Base-by-base conservation (phyloP, 2,329 filamentous ascomycete species). In the Verticillium zaregamsianum region DNA sequence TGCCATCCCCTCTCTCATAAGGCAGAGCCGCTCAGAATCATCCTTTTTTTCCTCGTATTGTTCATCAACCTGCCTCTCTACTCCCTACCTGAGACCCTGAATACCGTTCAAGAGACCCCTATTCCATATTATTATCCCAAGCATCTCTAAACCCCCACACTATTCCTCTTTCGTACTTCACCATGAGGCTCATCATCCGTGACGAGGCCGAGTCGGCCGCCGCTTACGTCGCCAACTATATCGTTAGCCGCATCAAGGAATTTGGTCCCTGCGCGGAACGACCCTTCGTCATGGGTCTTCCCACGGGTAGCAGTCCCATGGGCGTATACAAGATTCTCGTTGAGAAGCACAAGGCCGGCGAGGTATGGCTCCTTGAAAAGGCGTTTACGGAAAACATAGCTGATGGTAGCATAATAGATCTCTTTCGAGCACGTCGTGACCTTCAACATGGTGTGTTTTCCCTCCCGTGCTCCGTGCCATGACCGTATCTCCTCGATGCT, bases 401-500 rank as follows among this genome's bases (percentile, higher is more conserved):
- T 23, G 45, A 23, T 52, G 7, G 11, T 58, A 25, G 76, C 62
- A 70, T 45, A 70, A 67, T 72, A 91, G 72, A 88, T 96, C 70
- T 94, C 91, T 1, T 96, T 96, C 74, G 88, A 89, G 71, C 86
- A 96, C 89, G 91, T 96, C 70, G 85, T 95, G 72, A 96, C 92
- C 31, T 96, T 96, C 82, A 95, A 95, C 77, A 95, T 95, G 92
- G 88, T 90, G 82, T 62, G 78, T 66, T 49, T 3, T 20, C 3
- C 31, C 14, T 37, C 20, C 63, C 23, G 9, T 12, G 31, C 39
- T 49, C 58, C 61, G 57, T 25, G 37, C 25, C 23, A n/a, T 55
- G 2, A 8, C 0, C n/a, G 33, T 31, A 55, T 40, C 17, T 40
- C 6, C 12, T 57, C 33, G 33, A 28, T 49, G 6, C 49, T 25